These are phyloP conservation scores for Picea glauca DNA, from an alignment of 75 land plant genomes.

Conservation along the genomic window DNA sequence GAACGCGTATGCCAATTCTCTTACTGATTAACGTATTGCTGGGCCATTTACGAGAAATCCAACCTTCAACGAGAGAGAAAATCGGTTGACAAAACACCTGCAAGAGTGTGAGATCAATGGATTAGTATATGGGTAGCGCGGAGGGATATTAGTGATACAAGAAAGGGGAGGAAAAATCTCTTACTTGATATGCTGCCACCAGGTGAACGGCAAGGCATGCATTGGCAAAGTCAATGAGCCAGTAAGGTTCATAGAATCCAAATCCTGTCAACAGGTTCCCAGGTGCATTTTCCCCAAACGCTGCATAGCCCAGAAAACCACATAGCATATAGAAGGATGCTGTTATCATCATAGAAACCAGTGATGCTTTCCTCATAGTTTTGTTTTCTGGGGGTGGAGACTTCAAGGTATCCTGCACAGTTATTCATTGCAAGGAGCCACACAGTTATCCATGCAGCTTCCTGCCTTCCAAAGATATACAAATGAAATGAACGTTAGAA, in stretches of 20 bases:
- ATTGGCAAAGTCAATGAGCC: slow-evolving; percentile 30
- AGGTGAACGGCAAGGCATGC: slow-evolving; percentile 21
- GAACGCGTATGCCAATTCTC: slow-evolving; percentile 11
- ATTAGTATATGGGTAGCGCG: too few species aligned
- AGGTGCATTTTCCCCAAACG: slow-evolving; percentile 23
- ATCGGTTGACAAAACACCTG: slow-evolving; percentile 38
- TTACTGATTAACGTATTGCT: slow-evolving; percentile 29
- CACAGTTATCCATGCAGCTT: not conserved
- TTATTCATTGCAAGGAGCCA: not conserved
- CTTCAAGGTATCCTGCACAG: slow-evolving; percentile 20
- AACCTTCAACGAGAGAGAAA: slow-evolving; percentile 26
- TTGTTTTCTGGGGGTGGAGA: slow-evolving; percentile 15
- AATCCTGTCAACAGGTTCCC: slow-evolving; percentile 26
- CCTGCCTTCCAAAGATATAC: not conserved
- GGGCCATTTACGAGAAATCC: slow-evolving; percentile 16
- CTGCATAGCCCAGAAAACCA: slow-evolving; percentile 26
- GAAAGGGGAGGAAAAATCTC: too few species aligned
- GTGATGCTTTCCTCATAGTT: slow-evolving; percentile 21
- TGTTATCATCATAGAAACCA: not conserved
- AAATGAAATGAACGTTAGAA: not conserved
- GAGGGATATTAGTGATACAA: too few species aligned
- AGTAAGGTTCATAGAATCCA: slow-evolving; percentile 27
- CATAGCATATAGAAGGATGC: slow-evolving; percentile 19
- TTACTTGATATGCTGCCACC: slow-evolving; percentile 21
- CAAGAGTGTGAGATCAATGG: not conserved